Evolutionary conservation across 306 rosid species (phyloP), one percentile per base, ranked within the genome.

Genomic region (Inga leiocalycina): DNA sequence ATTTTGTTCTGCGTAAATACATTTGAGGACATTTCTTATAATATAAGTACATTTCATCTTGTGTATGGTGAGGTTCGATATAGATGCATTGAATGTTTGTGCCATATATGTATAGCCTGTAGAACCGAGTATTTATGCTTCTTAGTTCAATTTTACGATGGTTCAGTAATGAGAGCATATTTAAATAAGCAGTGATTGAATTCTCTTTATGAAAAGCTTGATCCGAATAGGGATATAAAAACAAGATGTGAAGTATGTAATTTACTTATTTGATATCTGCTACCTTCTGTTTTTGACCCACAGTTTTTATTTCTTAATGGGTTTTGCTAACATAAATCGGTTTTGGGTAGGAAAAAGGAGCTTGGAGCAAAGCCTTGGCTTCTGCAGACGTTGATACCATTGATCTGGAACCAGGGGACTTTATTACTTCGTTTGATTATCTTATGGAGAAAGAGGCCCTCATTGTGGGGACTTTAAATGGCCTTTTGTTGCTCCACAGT

Each of bases 371-470:
- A 44, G 79, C 84, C 74, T 71, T 77, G 11, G 82, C 90, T 6
- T 15, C 87, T 13, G 76, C 90, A 0, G 87, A 86, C 76, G 86
- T 87, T 69, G 88, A 84, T 64, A 71, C 71, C 44, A 85, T 96
- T 78, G 92, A 88, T 81, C 83, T 96, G 85, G 94, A 94, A 54
- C 89, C 88, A 0, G 92, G 85, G 70, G 98, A 96, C 30, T 37
- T 6, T 39, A 86, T 96, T 77, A 94, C 98, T 30, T 89, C 97
- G 10, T 91, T 96, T 77, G 94, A 90, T 74, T 96, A 91, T 82
- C 79, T 94, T 39, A 92, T 96, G 97, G 99, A 96, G 97, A 96
- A 96, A 77, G 99, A 94, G 81, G 91, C 98, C 3, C 78, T 96
- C 75, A 85, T 96, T 67, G 76, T 96, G 57, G 99, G 99, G 83